Conservation (phyloP, 2,329 filamentous ascomycete species). For the Colletotrichum sp. region DNA sequence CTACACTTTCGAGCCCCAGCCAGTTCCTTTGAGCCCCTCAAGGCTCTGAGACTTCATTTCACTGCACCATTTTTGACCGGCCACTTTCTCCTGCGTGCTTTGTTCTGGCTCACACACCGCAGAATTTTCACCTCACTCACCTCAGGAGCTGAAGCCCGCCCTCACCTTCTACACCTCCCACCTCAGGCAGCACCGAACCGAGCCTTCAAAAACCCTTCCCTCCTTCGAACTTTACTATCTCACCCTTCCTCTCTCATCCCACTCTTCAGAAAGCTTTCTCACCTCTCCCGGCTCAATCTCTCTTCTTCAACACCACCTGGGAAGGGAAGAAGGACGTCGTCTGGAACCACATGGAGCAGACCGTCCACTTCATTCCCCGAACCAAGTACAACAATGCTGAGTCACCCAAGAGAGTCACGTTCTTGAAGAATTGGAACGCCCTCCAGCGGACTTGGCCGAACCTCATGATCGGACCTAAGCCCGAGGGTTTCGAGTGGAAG, state of each 20-base stretch:
- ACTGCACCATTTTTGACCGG: rapidly evolving
- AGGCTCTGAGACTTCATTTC: not conserved
- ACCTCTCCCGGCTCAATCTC: not conserved
- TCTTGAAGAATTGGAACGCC: not conserved
- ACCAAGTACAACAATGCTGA: not conserved
- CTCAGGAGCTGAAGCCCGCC: not conserved
- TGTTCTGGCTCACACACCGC: not conserved
- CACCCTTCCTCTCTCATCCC: not conserved
- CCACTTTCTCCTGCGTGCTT: not conserved
- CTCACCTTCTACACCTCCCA: not conserved
- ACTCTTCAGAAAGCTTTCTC: not conserved
- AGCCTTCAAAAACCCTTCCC: not conserved
- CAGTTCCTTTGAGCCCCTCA: not conserved
- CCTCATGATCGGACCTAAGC: not conserved
- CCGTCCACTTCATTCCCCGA: not conserved
- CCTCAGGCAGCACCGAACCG: not conserved
- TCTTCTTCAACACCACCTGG: not conserved
- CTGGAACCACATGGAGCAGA: not conserved
- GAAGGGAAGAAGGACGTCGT: not conserved
- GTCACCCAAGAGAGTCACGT: not conserved
- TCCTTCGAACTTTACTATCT: not conserved
- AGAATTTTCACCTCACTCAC: not conserved
- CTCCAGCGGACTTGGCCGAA: not conserved
- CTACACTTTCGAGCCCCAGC: not conserved
- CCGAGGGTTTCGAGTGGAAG: not conserved